phyloP scores from a whole-genome alignment of 2,329 filamentous ascomycete species.

The Arthrobotrys sphaeroides region DNA sequence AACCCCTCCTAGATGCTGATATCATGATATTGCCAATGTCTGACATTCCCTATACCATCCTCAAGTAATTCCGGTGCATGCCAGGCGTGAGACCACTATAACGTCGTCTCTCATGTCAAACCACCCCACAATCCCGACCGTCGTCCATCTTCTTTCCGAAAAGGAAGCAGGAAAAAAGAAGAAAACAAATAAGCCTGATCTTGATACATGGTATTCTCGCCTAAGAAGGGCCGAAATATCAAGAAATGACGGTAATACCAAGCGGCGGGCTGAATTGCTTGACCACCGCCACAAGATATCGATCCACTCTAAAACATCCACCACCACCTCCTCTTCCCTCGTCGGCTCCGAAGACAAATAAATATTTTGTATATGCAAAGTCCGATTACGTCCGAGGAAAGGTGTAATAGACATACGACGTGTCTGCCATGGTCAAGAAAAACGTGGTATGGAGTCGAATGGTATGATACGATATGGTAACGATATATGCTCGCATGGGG shows the following conservation, averaged over 20 bases:
- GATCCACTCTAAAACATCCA: too few relatives aligned
- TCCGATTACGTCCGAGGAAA: too few relatives aligned
- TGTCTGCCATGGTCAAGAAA: too few relatives aligned
- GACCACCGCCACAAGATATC: too few relatives aligned
- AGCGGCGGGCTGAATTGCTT: slow-evolving; percentile 36
- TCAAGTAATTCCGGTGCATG: background rate
- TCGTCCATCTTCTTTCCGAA: background rate
- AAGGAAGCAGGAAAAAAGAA: too few relatives aligned
- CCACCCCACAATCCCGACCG: background rate
- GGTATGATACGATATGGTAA: background rate
- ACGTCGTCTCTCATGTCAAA: slow-evolving; percentile 5
- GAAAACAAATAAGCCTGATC: too few relatives aligned
- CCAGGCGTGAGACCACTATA: slow-evolving; percentile 5
- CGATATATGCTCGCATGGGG: slow-evolving; percentile 10
- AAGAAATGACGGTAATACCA: slow-evolving; percentile 10
- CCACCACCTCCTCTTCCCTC: background rate
- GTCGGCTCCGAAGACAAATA: background rate
- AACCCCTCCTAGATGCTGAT: too few relatives aligned
- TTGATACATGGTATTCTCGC: slow-evolving; percentile 14
- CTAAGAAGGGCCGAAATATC: slow-evolving; percentile 6
- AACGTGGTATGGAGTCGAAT: too few relatives aligned
- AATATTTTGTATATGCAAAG: too few relatives aligned
- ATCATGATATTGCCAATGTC: slow-evolving; percentile 27
- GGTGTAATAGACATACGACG: too few relatives aligned
- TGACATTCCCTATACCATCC: slow-evolving; percentile 30